A percentile compares a stretch with the other conserved stretches of the same genome.
phyloP scores from a whole-genome alignment of 2,329 filamentous ascomycete genomes.

The Cladophialophora exuberans region DNA sequence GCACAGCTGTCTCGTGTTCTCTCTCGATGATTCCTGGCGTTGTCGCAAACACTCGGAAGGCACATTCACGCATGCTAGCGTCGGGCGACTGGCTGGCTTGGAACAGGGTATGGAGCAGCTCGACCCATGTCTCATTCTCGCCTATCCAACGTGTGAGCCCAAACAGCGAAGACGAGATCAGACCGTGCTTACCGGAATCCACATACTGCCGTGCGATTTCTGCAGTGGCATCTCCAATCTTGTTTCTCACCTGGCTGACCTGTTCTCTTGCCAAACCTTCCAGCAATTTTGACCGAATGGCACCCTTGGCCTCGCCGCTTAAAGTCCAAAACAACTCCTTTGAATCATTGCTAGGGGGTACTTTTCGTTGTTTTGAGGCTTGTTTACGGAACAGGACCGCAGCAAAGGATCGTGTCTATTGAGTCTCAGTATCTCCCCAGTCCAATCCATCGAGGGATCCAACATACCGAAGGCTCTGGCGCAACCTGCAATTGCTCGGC shows the following conservation, averaged over 20 bases:
- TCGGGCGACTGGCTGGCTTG: conserved; percentile 86
- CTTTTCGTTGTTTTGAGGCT: conserved; percentile 84
- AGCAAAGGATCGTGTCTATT: conserved; percentile 82
- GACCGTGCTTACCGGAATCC: conserved; percentile 71
- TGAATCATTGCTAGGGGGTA: conserved; percentile 65
- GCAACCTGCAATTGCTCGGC: conserved; percentile 86
- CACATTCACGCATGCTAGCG: conserved; percentile 81
- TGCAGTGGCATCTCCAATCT: conserved; percentile 96
- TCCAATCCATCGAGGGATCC: background rate
- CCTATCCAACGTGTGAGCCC: conserved; percentile 24
- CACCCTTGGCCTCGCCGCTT: conserved; percentile 70
- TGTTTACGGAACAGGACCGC: conserved; percentile 94
- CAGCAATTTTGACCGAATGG: conserved; percentile 82
- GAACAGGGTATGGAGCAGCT: conserved; percentile 84
- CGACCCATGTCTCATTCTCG: conserved; percentile 82
- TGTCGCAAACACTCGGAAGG: conserved; percentile 92
- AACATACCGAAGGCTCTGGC: conserved; percentile 71
- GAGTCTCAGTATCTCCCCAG: conserved; percentile 23
- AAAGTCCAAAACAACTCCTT: conserved; percentile 87
- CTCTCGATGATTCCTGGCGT: conserved; percentile 95
- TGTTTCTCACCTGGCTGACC: conserved; percentile 79
- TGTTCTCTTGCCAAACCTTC: conserved; percentile 74
- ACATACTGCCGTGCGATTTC: conserved; percentile 94
- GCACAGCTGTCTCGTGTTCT: conserved; percentile 89
- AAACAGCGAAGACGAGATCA: background rate